These are phyloP conservation scores for Ananas comosus DNA, from an alignment of 176 grass and related monocot genomes.

Conservation along the genomic window DNA sequence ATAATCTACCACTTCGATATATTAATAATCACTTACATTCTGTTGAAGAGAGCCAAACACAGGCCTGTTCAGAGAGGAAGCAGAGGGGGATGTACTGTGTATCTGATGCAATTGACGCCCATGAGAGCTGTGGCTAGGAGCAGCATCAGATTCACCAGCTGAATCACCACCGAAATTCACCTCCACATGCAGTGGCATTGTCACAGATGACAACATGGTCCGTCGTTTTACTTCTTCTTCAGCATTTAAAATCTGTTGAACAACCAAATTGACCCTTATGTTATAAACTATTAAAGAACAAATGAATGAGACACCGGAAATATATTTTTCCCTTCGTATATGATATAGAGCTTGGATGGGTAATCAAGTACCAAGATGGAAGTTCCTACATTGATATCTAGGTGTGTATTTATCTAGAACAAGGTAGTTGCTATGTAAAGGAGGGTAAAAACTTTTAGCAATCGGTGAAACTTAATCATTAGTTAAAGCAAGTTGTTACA, in stretches of 20 bases:
- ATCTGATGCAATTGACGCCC: conserved; percentile 49
- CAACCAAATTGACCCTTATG: conserved; percentile 11
- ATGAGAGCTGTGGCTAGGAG: conserved; percentile 59
- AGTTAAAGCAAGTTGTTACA: no score
- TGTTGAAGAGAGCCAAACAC: conserved; percentile 55
- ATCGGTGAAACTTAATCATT: no score
- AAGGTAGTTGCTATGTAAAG: no score
- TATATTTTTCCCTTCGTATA: background rate
- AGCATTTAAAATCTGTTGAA: conserved; percentile 69
- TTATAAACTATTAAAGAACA: background rate
- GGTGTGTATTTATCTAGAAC: no score
- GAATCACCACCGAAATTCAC: conserved; percentile 80
- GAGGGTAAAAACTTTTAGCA: no score
- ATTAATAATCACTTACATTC: conserved; percentile 40
- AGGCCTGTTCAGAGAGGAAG: conserved; percentile 49
- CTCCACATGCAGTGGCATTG: conserved; percentile 50
- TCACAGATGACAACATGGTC: conserved; percentile 39
- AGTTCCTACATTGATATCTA: no score
- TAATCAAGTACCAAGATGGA: no score
- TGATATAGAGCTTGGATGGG: no score
- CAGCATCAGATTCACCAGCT: conserved; percentile 64
- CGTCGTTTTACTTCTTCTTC: conserved; percentile 87
- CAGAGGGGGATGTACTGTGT: conserved; percentile 66
- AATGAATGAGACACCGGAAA: background rate
- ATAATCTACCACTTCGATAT: background rate